These are phyloP conservation scores for Periglandula ipomoeae DNA, from an alignment of 2,329 filamentous ascomycete genomes.

Conservation along the genomic window DNA sequence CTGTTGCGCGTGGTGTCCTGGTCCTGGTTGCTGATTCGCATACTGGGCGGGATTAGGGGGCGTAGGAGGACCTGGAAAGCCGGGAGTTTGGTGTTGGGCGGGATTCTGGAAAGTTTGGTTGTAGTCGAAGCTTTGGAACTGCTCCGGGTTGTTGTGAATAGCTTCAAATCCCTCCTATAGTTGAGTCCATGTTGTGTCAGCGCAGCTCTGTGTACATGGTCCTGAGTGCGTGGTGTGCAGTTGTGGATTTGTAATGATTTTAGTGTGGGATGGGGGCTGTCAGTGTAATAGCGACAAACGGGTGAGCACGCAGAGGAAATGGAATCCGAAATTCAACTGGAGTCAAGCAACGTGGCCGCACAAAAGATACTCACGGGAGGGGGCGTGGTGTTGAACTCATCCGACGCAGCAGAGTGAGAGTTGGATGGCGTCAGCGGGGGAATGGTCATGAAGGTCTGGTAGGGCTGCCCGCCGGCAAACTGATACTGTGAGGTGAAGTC, in stretches of 20 bases:
- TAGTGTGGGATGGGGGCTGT: no score
- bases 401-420: conserved; percentile 5
- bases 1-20: conserved; percentile 15
- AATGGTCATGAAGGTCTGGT: conserved; percentile 45
- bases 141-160: conserved; percentile 34
- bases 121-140: conserved; percentile 39
- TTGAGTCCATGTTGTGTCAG: neutral
- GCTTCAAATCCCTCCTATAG: conserved; percentile 40
- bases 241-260: no score
- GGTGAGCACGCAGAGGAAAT: no score
- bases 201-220: no score
- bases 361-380: conserved; percentile 5
- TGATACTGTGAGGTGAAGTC: conserved; percentile 41
- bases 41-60: conserved; percentile 35
- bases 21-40: conserved; percentile 15
- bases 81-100: conserved; percentile 19
- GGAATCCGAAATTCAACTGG: no score
- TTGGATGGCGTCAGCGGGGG: conserved; percentile 43
- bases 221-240: no score
- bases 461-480: conserved; percentile 39
- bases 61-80: conserved; percentile 38
- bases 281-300: no score
- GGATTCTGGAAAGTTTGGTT: conserved; percentile 27
- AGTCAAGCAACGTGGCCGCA: no score
- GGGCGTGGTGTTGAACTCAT: conserved; percentile 8